phyloP scores from a whole-genome alignment of 441 rosid species.

The Corymbia citriodora region DNA sequence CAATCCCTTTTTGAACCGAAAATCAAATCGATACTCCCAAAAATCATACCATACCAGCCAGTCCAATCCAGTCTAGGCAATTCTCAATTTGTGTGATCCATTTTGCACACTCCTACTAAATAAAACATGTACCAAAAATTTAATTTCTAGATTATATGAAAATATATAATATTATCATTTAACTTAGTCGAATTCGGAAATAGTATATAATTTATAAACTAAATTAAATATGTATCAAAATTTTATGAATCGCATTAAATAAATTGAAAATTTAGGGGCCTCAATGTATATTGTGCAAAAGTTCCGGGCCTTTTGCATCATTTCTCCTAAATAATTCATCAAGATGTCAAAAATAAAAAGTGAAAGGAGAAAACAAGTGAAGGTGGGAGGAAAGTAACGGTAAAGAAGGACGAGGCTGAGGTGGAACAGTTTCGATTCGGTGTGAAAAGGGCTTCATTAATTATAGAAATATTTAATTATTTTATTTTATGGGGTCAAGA shows the following conservation, averaged over 20 bases:
- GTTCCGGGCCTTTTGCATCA: accelerated
- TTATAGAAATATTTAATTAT: not conserved
- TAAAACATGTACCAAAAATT: no score
- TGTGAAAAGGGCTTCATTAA: not conserved
- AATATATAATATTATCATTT: no score
- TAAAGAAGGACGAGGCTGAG: not conserved
- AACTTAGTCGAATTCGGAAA: accelerated
- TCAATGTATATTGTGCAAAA: accelerated
- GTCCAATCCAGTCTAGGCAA: accelerated
- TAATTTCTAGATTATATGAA: no score
- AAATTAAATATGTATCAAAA: no score
- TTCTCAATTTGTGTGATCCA: no score
- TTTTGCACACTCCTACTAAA: no score
- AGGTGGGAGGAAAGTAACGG: not conserved
- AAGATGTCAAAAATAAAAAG: not conserved
- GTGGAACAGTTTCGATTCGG: not conserved
- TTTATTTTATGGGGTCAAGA: not conserved
- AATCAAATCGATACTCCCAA: no score
- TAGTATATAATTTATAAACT: no score
- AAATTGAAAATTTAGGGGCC: accelerated
- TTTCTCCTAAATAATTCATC: not conserved
- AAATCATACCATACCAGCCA: no score
- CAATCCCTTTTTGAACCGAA: no score
- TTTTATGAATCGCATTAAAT: accelerated
- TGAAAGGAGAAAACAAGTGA: not conserved